Base-by-base conservation (phyloP, 208 protist genomes). In the Leishmania tropica region DNA sequence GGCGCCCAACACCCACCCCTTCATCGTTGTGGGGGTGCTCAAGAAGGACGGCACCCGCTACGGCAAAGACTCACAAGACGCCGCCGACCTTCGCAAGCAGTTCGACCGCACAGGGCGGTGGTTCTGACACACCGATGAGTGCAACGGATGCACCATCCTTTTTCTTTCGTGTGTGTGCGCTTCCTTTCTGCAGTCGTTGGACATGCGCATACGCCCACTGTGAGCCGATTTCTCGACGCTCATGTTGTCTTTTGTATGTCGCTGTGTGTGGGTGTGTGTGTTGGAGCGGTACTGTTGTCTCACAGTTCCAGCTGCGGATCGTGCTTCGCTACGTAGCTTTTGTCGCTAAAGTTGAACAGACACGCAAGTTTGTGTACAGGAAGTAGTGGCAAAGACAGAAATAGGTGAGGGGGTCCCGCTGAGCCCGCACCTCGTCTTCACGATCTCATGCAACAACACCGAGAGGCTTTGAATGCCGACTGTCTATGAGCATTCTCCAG, bases 11-110 rank as follows among this genome's bases (percentile, higher is more conserved):
- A 94, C 88, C 53, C 88, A 95, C 62, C 92, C 93, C 1, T 97
- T 98, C 81, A 98, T 96, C 64, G 89, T 98, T 2, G 95, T 98
- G 0, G 95, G 92, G 51, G 87, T 98, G 17, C 93, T 98, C 84
- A 78, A 84, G 60, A 96, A 95, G 76, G 95, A 98, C 58, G 95
- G 95, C 28, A 97, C 95, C 73, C 93, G 95, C 15, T 96, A 98
- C 82, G 95, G 95, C 54, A 96, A 96, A 74, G 95, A 98, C 76
- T 85, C 91, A 35, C 95, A 98, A 71, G 95, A 98, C 80, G 95
- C 95, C n/a, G 90, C 90, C 31, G 83, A 92, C 3, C 86, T 98
- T 35, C 92, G 93, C 40, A 98, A 98, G 87, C 93, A 96, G 80
- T 98, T 98, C 89, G 93, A 98, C 65, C 93, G 92, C 56, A 88